Evolutionary conservation across 169 alveolate species (phyloP), one percentile per base, ranked within the genome.

Genomic region (Plasmodium chabaudi): DNA sequence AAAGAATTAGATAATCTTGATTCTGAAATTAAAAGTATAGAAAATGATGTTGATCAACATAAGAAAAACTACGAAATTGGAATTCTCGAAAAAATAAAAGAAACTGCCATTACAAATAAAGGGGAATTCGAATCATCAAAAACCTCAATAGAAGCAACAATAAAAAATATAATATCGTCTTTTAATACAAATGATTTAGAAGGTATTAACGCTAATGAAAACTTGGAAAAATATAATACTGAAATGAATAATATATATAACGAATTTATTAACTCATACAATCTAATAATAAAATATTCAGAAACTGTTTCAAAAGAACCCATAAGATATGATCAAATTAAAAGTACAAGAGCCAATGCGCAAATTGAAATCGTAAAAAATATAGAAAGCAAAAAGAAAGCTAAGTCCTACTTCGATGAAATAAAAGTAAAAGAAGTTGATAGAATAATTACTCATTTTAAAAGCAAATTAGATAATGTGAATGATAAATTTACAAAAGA

Each of bases 11-110:
- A 49, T 15, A 25, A 13, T 0, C 9, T 63, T 23, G 23, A 44
- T 23, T 19, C 59, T 23, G 9, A 21, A 23, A 34, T 77, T 7
- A 13, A 10, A 25, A 77, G 13, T 5, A 77, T 77, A 64, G 61
- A 64, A 63, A 49, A 5, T 12, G 74, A 49, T 25, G 23, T 77
- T 15, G 27, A 51, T 3, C 56, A 25, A 44, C 17, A 55, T 9
- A 77, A 56, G 49, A 77, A 25, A 46, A 47, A 19, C 47, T 77
- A 63, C 10, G 88, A 77, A 64, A 27, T 57, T 39, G 88, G 77
- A 51, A 21, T 77, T 34, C 4, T 77, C 9, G 39, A 63, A 51
- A 49, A 64, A 46, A 53, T 77, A 25, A 44, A 64, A 34, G 69
- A 77, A 27, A 42, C 23, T 27, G 42, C 77, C 13, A 25, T 61